These are phyloP conservation scores for Pseudoneurospora amorphoporcata DNA, from an alignment of 495 filamentous ascomycete species.

Conservation along the genomic window DNA sequence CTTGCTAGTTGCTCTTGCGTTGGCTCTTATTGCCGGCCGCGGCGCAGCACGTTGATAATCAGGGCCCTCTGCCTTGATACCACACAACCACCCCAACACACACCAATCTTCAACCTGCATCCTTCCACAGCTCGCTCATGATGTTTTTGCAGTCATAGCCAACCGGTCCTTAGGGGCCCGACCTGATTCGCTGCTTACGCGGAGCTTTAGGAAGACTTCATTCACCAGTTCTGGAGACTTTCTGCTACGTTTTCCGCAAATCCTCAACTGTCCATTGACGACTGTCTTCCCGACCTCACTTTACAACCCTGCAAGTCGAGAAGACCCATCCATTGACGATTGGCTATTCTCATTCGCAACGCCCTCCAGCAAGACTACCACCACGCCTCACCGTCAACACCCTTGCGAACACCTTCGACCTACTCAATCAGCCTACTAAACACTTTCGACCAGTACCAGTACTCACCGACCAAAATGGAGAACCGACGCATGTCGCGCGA, in stretches of 20 bases:
- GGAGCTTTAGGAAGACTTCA: conserved; percentile 16
- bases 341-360: not conserved
- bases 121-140: conserved; percentile 4
- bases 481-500: conserved; percentile 29
- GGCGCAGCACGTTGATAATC: not conserved
- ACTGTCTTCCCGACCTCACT: conserved; percentile 1
- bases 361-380: not conserved
- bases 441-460: not conserved
- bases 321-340: not conserved
- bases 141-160: conserved; percentile 47
- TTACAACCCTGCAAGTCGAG: not conserved
- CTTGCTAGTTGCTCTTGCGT: not conserved
- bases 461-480: conserved; percentile 20
- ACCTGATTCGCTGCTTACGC: conserved; percentile 20
- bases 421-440: not conserved
- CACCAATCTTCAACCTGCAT: conserved; percentile 10
- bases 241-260: conserved; percentile 1
- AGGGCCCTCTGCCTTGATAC: conserved; percentile 7
- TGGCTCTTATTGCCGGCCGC: not conserved
- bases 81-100: conserved; percentile 1
- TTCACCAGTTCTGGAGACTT: conserved; percentile 15
- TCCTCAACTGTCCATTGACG: not conserved
- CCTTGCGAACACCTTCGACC: not conserved
- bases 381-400: not conserved
- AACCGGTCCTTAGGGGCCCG: conserved; percentile 47